A percentile compares a stretch with the other conserved stretches of the same genome.
These are phyloP conservation scores for Coemansia sp. DNA, from an alignment of 192 early-diverging fungal genomes.

Conservation along the genomic window DNA sequence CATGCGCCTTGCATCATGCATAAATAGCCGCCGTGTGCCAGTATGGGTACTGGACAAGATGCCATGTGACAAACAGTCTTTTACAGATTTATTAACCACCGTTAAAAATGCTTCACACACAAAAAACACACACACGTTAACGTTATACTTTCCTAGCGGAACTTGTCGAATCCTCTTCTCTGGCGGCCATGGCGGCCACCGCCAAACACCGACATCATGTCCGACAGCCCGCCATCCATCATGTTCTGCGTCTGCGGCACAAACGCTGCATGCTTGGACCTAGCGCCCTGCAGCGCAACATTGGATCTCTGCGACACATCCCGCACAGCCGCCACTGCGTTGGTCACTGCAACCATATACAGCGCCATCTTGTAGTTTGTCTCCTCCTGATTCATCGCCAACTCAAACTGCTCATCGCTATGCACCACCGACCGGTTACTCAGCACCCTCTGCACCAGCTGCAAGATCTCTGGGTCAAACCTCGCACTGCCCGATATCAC, in stretches of 20 bases:
- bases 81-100: too few relatives aligned
- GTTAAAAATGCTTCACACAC: too few relatives aligned
- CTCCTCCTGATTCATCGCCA: slow-evolving; percentile 45
- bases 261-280: slow-evolving; percentile 26
- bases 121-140: not conserved
- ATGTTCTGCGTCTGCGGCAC: slow-evolving; percentile 4
- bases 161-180: slow-evolving; percentile 19
- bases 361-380: slow-evolving; percentile 40
- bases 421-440: slow-evolving; percentile 38
- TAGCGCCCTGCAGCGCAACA: slow-evolving; percentile 21
- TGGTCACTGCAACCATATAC: slow-evolving; percentile 29
- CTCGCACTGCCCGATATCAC: slow-evolving; percentile 27
- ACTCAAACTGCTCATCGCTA: slow-evolving; percentile 34
- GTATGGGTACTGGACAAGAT: too few relatives aligned
- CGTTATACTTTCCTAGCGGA: slow-evolving; percentile 14
- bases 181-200: slow-evolving; percentile 13
- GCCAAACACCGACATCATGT: slow-evolving; percentile 26
- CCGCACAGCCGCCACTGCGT: slow-evolving; percentile 24
- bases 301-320: slow-evolving; percentile 34
- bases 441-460: slow-evolving; percentile 46
- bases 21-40: too few relatives aligned
- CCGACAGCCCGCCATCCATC: slow-evolving; percentile 34
- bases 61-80: too few relatives aligned
- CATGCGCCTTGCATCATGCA: too few relatives aligned
- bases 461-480: slow-evolving; percentile 47